These are phyloP conservation scores for Botrytis hyacinthi DNA, from an alignment of 2,329 filamentous ascomycete species.

Conservation along the genomic window DNA sequence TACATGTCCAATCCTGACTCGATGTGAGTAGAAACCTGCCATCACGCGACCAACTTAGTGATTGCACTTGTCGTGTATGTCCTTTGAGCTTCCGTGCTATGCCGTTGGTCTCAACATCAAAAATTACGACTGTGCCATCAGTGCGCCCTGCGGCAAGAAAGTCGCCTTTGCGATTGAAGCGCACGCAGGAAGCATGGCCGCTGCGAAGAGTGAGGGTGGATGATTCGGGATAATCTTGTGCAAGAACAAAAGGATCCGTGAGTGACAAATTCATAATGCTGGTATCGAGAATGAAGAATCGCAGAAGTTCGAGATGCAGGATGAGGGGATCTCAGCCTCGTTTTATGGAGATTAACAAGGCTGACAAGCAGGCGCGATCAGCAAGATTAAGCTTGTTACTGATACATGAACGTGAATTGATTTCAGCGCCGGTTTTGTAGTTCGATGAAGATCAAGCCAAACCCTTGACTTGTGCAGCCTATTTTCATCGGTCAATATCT, in stretches of 20 bases:
- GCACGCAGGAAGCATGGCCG: constrained; percentile 64
- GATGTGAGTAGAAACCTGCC: constrained; percentile 89
- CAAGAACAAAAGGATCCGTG: constrained; percentile 67
- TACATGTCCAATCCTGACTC: constrained; percentile 94
- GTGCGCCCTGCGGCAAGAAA: constrained; percentile 91
- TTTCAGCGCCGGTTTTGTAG: neutral
- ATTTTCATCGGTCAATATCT: neutral
- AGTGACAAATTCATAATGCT: constrained; percentile 66
- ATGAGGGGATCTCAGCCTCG: constrained; percentile 15
- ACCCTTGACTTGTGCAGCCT: neutral
- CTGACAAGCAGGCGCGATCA: neutral
- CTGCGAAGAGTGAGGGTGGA: constrained; percentile 83
- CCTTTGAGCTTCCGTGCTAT: constrained; percentile 91
- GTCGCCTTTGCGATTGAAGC: constrained; percentile 93
- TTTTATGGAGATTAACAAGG: neutral
- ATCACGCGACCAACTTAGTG: constrained; percentile 89
- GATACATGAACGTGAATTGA: neutral
- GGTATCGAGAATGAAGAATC: neutral
- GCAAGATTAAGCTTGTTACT: neutral
- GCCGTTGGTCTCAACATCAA: constrained; percentile 96
- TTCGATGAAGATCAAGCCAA: neutral
- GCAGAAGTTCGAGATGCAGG: neutral
- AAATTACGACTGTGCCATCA: constrained; percentile 92
- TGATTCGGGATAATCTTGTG: constrained; percentile 84
- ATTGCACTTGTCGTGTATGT: constrained; percentile 91